Percentiles rank a stretch among this genome's conserved stretches.
These are phyloP conservation scores for Tilletia horrida DNA, from an alignment of 1,284 basidiomycete species.

Conservation along the genomic window DNA sequence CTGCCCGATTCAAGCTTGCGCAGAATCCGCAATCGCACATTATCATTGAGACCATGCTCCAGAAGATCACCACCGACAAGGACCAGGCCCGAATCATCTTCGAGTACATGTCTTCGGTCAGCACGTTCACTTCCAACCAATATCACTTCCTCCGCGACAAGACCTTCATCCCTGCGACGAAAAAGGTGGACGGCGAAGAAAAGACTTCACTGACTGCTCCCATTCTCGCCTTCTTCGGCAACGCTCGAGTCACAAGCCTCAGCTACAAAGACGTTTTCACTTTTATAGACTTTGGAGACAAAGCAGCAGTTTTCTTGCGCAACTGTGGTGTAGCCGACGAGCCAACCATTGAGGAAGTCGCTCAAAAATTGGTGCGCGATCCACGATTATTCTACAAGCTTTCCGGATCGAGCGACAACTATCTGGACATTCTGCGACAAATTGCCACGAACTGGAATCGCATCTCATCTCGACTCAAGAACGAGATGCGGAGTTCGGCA, in stretches of 20 bases:
- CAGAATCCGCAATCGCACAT: conserved; percentile 69
- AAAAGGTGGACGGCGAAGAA: conserved; percentile 15
- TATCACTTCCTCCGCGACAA: conserved; percentile 30
- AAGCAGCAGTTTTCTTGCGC: conserved; percentile 74
- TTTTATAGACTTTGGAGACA: conserved; percentile 82
- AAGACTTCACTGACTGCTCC: conserved; percentile 38
- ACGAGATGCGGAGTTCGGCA: conserved; percentile 67
- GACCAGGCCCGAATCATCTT: conserved; percentile 69
- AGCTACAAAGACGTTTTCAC: conserved; percentile 62
- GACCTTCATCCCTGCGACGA: conserved; percentile 43
- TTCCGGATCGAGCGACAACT: conserved; percentile 67
- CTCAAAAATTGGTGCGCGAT: conserved; percentile 48
- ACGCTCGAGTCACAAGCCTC: conserved; percentile 27
- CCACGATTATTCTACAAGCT: conserved; percentile 70
- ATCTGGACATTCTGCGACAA: conserved; percentile 71
- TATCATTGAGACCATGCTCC: conserved; percentile 67
- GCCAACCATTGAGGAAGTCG: conserved; percentile 75
- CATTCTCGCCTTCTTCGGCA: conserved; percentile 63
- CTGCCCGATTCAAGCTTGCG: conserved; percentile 69
- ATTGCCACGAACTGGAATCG: conserved; percentile 72
- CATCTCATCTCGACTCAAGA: conserved; percentile 60
- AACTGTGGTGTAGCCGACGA: conserved; percentile 83
- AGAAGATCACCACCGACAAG: conserved; percentile 65
- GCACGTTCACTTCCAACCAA: conserved; percentile 36
- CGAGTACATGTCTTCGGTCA: conserved; percentile 67